Conservation (phyloP, 1,139 yeast species). For the Kurtzmaniella quercitrusa region DNA sequence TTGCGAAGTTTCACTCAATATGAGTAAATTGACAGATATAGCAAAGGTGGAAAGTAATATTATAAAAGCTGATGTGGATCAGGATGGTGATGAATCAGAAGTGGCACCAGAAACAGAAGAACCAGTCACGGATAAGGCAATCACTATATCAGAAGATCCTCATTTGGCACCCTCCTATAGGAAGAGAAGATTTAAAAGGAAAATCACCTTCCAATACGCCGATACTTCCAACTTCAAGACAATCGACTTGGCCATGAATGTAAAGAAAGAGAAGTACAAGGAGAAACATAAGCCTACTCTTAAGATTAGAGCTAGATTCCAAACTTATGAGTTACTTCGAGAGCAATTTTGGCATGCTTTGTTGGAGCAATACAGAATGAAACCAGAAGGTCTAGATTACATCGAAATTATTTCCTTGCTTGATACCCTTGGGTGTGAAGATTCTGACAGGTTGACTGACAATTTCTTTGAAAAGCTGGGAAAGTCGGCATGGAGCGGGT, state of each 20-base stretch:
- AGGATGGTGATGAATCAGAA: neutral
- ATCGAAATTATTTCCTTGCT: conserved; percentile 56
- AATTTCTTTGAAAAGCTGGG: conserved; percentile 40
- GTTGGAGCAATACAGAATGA: conserved; percentile 50
- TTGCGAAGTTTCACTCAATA: conserved; percentile 56
- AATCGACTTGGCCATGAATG: conserved; percentile 33
- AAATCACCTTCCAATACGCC: conserved; percentile 24
- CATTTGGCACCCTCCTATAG: conserved; percentile 25
- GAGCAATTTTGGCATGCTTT: conserved; percentile 69
- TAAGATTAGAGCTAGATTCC: conserved; percentile 59
- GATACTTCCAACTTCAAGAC: conserved; percentile 44
- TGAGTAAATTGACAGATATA: conserved; percentile 42
- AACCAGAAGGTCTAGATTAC: conserved; percentile 38
- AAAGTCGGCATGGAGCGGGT: conserved; percentile 52
- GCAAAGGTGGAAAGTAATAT: conserved; percentile 14
- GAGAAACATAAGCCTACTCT: conserved; percentile 50
- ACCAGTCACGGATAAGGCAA: conserved; percentile 7
- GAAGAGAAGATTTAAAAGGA: conserved; percentile 28
- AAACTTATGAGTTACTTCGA: conserved; percentile 63
- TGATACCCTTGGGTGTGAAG: conserved; percentile 59
- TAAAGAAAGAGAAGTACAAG: conserved; percentile 30
- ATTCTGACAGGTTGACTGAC: conserved; percentile 45
- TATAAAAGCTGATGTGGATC: neutral
- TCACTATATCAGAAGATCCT: conserved; percentile 22
- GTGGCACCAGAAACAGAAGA: neutral